Percentiles rank a stretch among this genome's conserved stretches.
phyloP scores from a whole-genome alignment of 768 basidiomycete species.

The Leccinum subgranulosum region DNA sequence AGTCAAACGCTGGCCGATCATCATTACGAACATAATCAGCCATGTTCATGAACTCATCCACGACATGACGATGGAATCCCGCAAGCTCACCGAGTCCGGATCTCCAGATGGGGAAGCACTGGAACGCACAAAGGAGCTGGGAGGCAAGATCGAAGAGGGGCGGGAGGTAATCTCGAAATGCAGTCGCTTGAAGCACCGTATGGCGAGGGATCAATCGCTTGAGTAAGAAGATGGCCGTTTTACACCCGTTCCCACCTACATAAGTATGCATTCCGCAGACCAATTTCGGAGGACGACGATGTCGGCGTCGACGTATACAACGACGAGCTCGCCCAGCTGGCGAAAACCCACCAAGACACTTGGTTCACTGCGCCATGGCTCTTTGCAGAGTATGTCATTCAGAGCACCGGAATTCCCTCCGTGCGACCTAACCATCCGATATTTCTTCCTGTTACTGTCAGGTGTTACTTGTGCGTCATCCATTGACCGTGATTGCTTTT shows the following conservation, averaged over 20 bases:
- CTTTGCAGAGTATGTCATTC: constrained; percentile 76
- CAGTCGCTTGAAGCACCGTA: constrained; percentile 82
- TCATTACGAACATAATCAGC: constrained; percentile 79
- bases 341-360: constrained; percentile 48
- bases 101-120: constrained; percentile 2
- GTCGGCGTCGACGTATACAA: constrained; percentile 75
- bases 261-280: constrained; percentile 43
- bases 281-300: constrained; percentile 74
- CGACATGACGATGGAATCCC: constrained; percentile 45
- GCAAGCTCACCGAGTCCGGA: constrained; percentile 11
- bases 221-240: constrained; percentile 47
- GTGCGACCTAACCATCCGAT: not conserved
- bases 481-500: not conserved
- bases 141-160: constrained; percentile 64
- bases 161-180: constrained; percentile 71
- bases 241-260: not conserved
- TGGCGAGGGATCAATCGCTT: constrained; percentile 71
- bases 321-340: constrained; percentile 54
- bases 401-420: not conserved
- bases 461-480: constrained; percentile 67
- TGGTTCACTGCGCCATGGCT: constrained; percentile 97
- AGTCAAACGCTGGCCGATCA: constrained; percentile 76
- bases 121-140: constrained; percentile 25
- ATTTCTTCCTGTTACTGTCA: constrained; percentile 22
- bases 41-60: constrained; percentile 70